phyloP scores from a whole-genome alignment of 208 protist genomes.

The Spironucleus salmonicida region DNA sequence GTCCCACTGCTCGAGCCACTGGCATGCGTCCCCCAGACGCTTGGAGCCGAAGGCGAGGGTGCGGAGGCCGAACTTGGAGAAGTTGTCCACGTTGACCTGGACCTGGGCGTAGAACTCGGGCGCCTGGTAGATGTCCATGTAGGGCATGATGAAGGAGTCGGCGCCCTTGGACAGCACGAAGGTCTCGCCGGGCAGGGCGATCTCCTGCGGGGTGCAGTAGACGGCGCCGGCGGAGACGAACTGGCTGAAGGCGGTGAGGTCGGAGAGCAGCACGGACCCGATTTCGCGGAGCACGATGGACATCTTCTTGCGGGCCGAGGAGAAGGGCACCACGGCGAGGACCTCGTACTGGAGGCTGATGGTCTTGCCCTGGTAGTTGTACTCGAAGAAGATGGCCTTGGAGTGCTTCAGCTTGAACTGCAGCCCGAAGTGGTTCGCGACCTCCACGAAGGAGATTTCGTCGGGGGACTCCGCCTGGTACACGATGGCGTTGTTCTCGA shows the following conservation, averaged over 20 bases:
- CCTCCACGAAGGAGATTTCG: conserved; percentile 73
- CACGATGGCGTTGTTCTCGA: too few species aligned
- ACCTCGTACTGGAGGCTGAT: not conserved
- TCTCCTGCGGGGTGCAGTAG: not conserved
- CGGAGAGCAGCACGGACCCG: not conserved
- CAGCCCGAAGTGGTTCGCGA: conserved; percentile 60
- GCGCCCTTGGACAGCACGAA: not conserved
- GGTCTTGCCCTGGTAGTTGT: not conserved
- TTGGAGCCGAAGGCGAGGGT: too few species aligned
- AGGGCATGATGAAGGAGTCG: not conserved
- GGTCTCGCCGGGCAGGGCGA: not conserved
- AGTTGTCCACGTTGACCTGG: too few species aligned
- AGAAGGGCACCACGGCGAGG: not conserved
- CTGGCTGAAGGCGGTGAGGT: not conserved
- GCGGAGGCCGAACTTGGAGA: too few species aligned
- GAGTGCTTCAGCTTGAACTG: not conserved
- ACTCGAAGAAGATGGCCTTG: not conserved
- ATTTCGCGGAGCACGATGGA: not conserved
- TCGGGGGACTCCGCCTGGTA: conserved; percentile 61
- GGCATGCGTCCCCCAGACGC: too few species aligned
- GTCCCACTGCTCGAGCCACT: too few species aligned
- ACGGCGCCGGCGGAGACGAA: too few species aligned
- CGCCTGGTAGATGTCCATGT: too few species aligned
- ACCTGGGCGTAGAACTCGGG: too few species aligned
- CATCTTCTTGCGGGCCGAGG: not conserved